Conservation (phyloP, 1,139 yeast genomes). For the Lodderomyces margitis region DNA sequence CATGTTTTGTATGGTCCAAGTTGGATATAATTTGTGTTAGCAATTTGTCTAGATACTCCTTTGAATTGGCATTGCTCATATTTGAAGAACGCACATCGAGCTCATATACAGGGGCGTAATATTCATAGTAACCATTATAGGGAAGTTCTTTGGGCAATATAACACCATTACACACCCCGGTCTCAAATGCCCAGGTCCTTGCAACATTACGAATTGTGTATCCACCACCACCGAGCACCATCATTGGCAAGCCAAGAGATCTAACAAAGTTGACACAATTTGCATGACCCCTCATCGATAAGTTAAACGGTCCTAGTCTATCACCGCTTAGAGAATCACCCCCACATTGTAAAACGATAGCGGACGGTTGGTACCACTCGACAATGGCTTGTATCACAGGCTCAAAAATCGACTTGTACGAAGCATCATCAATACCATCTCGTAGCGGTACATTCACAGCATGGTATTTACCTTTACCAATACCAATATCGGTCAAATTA, state of each 20-base stretch:
- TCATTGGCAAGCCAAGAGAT: constrained; percentile 81
- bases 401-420: constrained; percentile 83
- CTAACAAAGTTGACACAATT: constrained; percentile 88
- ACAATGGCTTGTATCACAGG: constrained; percentile 80
- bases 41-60: constrained; percentile 86
- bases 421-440: constrained; percentile 95
- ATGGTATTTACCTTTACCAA: constrained; percentile 84
- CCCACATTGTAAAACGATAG: constrained; percentile 94
- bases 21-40: constrained; percentile 73
- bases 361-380: constrained; percentile 93
- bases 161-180: constrained; percentile 83
- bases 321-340: constrained; percentile 96
- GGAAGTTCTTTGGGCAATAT: constrained; percentile 82
- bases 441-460: constrained; percentile 87
- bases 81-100: constrained; percentile 92
- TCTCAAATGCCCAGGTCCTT: constrained; percentile 93
- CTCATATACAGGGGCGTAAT: constrained; percentile 94
- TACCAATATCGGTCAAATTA: constrained; percentile 78
- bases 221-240: constrained; percentile 98
- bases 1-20: constrained; percentile 85
- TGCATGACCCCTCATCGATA: constrained; percentile 91
- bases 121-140: constrained; percentile 94
- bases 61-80: constrained; percentile 95
- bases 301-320: constrained; percentile 87
- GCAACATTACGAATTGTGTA: constrained; percentile 98